These are phyloP conservation scores for Symbiodinium natans DNA, from an alignment of 73 alveolate genomes.

Conservation along the genomic window DNA sequence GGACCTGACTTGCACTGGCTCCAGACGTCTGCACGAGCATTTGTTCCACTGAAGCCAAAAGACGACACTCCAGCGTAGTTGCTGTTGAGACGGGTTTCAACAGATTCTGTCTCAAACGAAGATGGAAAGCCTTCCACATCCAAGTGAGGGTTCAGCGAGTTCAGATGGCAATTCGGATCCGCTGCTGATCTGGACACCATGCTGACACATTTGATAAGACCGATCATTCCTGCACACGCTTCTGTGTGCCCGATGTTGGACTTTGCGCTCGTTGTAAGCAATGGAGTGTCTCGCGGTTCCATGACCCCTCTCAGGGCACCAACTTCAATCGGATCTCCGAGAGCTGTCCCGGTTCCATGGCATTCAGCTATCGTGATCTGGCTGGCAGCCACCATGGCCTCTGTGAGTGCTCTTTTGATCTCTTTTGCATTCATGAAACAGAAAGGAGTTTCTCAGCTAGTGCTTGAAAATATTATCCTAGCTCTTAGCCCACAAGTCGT, in stretches of 20 bases:
- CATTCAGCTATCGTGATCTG: constrained; percentile 90
- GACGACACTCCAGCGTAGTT: constrained; percentile 86
- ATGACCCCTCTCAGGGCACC: constrained; percentile 93
- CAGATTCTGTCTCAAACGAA: constrained; percentile 30
- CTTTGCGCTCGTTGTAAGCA: constrained; percentile 76
- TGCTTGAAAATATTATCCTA: no score
- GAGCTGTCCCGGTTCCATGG: constrained; percentile 92
- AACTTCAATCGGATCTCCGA: constrained; percentile 93
- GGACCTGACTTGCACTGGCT: constrained; percentile 90
- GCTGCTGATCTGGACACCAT: constrained; percentile 73
- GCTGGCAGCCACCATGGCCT: constrained; percentile 75
- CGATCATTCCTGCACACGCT: constrained; percentile 91
- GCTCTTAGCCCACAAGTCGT: not conserved
- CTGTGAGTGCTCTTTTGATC: not conserved
- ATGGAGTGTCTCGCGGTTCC: constrained; percentile 67
- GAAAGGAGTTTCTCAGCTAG: no score
- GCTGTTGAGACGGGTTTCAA: constrained; percentile 71
- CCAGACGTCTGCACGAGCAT: constrained; percentile 94
- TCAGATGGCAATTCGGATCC: constrained; percentile 68
- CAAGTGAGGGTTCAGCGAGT: constrained; percentile 81
- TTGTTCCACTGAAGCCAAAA: constrained; percentile 91
- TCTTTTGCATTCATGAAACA: not conserved
- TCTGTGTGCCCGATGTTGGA: constrained; percentile 80
- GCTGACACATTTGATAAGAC: constrained; percentile 88
- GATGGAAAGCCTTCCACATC: constrained; percentile 92